phyloP scores from a whole-genome alignment of 257 asterid genomes.

The Parsonsia alboflavescens region DNA sequence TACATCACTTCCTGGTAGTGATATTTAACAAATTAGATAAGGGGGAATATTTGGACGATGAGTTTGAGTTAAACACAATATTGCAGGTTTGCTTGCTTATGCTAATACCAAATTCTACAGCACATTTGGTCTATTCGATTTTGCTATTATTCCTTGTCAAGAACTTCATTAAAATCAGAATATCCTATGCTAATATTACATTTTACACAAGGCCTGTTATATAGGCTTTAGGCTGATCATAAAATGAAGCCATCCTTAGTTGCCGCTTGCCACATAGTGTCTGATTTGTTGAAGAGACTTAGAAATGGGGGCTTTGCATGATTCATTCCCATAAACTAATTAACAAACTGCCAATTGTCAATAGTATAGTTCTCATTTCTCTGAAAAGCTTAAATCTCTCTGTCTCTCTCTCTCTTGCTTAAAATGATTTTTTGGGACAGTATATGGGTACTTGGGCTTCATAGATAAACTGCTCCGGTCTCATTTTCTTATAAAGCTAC shows the following conservation, averaged over 20 bases:
- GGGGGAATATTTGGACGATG: constrained; percentile 88
- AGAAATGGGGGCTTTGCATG: neutral
- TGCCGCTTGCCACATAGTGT: neutral
- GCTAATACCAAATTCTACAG: constrained; percentile 6
- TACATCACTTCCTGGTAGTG: constrained; percentile 87
- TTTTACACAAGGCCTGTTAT: neutral
- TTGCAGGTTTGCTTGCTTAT: constrained; percentile 58
- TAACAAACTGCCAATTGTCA: neutral
- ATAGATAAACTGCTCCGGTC: neutral
- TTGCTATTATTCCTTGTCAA: constrained; percentile 8
- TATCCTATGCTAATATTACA: neutral
- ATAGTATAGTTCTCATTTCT: neutral
- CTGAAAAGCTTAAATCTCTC: neutral
- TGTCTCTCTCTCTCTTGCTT: neutral
- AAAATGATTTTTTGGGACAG: neutral
- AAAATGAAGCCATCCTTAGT: neutral
- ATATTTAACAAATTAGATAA: constrained; percentile 82
- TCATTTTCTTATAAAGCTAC: neutral
- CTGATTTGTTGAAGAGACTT: neutral
- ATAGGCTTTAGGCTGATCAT: neutral
- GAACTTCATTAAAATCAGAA: neutral
- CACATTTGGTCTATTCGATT: neutral
- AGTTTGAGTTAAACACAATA: constrained; percentile 88
- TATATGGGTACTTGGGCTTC: neutral
- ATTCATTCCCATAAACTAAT: neutral